phyloP scores from a whole-genome alignment of 768 basidiomycete genomes.

The Nidularia sp. region DNA sequence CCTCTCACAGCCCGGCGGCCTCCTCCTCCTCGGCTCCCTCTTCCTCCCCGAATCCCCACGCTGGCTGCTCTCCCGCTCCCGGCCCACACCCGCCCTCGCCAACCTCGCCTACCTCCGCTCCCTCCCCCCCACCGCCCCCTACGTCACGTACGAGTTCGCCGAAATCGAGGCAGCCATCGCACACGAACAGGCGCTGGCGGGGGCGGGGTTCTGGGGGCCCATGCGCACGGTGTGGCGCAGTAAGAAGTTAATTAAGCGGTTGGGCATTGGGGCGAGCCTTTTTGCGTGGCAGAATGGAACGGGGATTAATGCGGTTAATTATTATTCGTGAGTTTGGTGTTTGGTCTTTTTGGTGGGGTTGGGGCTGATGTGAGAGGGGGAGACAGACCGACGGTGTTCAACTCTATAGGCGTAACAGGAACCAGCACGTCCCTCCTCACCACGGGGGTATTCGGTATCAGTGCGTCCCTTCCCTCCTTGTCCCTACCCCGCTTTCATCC shows the following conservation, averaged over 20 bases:
- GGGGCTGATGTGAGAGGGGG: slow-evolving; percentile 23
- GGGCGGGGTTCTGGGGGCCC: slow-evolving; percentile 28
- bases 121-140: slow-evolving; percentile 22
- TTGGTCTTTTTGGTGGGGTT: slow-evolving; percentile 28
- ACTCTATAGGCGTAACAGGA: slow-evolving; percentile 38
- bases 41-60: slow-evolving; percentile 30
- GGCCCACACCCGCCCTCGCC: slow-evolving; percentile 19
- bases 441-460: slow-evolving; percentile 47
- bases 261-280: slow-evolving; percentile 29
- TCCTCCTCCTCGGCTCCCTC: slow-evolving; percentile 25
- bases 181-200: slow-evolving; percentile 26
- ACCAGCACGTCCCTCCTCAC: slow-evolving; percentile 31
- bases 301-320: slow-evolving; percentile 42
- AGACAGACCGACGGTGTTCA: slow-evolving; percentile 42
- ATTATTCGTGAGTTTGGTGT: slow-evolving; percentile 29
- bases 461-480: slow-evolving; percentile 17
- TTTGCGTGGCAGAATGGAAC: slow-evolving; percentile 43
- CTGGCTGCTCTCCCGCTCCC: slow-evolving; percentile 32
- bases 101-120: slow-evolving; percentile 28
- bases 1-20: slow-evolving; percentile 22
- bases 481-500: background rate
- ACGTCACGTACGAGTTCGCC: slow-evolving; percentile 24
- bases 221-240: slow-evolving; percentile 22
- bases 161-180: slow-evolving; percentile 26
- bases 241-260: slow-evolving; percentile 22